Evolutionary conservation across 1,139 yeast genomes (phyloP), one percentile per base, ranked within the genome.

Genomic region (Saccharomycopsis hybrid): DNA sequence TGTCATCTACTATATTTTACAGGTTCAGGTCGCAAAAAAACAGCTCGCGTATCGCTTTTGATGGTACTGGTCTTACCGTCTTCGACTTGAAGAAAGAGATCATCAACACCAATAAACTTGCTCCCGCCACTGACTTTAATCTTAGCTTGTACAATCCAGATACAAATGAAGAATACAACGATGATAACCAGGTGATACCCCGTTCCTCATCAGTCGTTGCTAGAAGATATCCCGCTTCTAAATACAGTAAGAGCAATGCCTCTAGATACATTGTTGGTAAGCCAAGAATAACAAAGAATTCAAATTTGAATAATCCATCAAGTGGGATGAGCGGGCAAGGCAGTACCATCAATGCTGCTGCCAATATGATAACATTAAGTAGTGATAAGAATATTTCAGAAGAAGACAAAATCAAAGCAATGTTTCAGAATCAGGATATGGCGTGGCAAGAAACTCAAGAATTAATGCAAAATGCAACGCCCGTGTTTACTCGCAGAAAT

Each of bases 391-490:
- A 67, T 50, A 70, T 73, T 55, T 72, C 85, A 1, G 98, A 92
- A 67, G 97, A 88, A 57, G 97, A 90, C 56, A 75, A 84, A 67
- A 87, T 92, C 60, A 81, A 83, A 53, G 78, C 83, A 62, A 90
- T 92, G 97, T 89, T 92, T 65, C 88, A 85, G 47, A 89, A 87
- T 55, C 97, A 92, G 65, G 85, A 85, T 53, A 89, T 82, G 60
- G 96, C 86, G 52, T 92, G 98, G 98, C 85, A 85, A 48, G 89
- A 85, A 61, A 86, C 96, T 1, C 98, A 92, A 65, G 94, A 87
- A 58, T 86, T 80, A 55, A 82, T 92, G 81, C 85, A 96, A 3
- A 76, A 78, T 3, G 89, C 85, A 41, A 81, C 82, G 46, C 76
- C 85, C 45, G 76, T 84, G 2, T 82, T 74, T 55, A 67, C 69